Conservation (phyloP, 257 asterid genomes). For the Ballota nigra region DNA sequence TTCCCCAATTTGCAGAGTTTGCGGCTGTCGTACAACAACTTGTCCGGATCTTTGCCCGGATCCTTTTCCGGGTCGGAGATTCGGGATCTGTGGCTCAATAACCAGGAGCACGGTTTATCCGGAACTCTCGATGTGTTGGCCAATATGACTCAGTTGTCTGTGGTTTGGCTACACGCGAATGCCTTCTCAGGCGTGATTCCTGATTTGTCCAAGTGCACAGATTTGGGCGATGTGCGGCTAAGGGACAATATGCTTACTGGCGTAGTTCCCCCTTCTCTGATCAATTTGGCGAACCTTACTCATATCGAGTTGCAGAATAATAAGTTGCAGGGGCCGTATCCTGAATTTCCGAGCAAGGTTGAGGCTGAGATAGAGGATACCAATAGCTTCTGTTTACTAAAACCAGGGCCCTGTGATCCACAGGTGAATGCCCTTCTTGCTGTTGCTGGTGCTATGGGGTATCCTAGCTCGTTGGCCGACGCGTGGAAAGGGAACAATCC, state of each 20-base stretch:
- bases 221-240: constrained; percentile 68
- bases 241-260: constrained; percentile 86
- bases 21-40: constrained; percentile 68
- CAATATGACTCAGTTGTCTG: constrained; percentile 58
- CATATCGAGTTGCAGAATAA: constrained; percentile 69
- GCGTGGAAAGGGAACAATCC: constrained; percentile 79
- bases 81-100: constrained; percentile 71
- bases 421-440: constrained; percentile 75
- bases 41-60: constrained; percentile 66
- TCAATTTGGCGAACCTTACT: constrained; percentile 44
- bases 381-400: constrained; percentile 59
- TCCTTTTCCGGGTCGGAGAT: constrained; percentile 68
- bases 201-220: constrained; percentile 64
- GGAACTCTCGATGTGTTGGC: constrained; percentile 64
- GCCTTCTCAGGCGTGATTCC: constrained; percentile 76
- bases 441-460: constrained; percentile 73
- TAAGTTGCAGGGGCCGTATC: constrained; percentile 73
- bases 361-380: constrained; percentile 28
- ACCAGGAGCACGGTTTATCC: constrained; percentile 57
- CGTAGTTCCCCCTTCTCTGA: constrained; percentile 54
- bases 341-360: constrained; percentile 42
- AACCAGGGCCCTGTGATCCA: constrained; percentile 80
- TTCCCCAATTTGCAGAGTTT: constrained; percentile 59
- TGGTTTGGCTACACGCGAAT: constrained; percentile 84
- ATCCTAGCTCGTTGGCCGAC: constrained; percentile 66